Conservation (phyloP, 192 early-diverging fungal species). For the Coemansia sp. region DNA sequence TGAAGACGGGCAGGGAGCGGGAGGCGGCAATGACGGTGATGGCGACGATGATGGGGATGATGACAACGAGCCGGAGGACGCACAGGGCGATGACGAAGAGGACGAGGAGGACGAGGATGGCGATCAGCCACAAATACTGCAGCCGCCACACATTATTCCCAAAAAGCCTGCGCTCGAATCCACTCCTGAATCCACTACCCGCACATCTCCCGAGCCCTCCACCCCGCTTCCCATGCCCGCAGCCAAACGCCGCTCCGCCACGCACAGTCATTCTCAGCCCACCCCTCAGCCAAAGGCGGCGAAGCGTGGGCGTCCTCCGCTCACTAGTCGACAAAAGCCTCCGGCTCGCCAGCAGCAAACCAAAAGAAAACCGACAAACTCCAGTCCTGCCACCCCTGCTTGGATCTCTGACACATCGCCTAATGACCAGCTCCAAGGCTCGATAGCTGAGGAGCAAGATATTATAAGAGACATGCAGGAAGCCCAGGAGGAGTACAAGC, state of each 20-base stretch:
- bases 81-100: conserved; percentile 3
- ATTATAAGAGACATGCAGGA: conserved; percentile 32
- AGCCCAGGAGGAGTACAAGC: conserved; percentile 37
- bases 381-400: conserved; percentile 1
- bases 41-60: conserved; percentile 10
- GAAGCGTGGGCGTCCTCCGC: conserved; percentile 5
- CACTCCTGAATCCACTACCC: conserved; percentile 14
- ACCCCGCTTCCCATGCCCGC: conserved; percentile 1
- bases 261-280: background rate
- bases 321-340: conserved; percentile 3
- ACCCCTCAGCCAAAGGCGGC: background rate
- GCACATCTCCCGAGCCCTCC: conserved; percentile 6
- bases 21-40: conserved; percentile 2
- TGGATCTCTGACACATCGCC: background rate
- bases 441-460: background rate
- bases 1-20: background rate
- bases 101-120: conserved; percentile 8
- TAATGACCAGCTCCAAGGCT: background rate
- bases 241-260: background rate
- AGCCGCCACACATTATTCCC: background rate
- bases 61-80: conserved; percentile 1
- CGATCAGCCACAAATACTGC: background rate
- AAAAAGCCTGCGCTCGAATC: background rate
- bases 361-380: background rate
- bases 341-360: conserved; percentile 9